Evolutionary conservation across 176 grass and related monocot species (phyloP), one percentile per base, ranked within the genome.

Genomic region (Saccharum officinarum): DNA sequence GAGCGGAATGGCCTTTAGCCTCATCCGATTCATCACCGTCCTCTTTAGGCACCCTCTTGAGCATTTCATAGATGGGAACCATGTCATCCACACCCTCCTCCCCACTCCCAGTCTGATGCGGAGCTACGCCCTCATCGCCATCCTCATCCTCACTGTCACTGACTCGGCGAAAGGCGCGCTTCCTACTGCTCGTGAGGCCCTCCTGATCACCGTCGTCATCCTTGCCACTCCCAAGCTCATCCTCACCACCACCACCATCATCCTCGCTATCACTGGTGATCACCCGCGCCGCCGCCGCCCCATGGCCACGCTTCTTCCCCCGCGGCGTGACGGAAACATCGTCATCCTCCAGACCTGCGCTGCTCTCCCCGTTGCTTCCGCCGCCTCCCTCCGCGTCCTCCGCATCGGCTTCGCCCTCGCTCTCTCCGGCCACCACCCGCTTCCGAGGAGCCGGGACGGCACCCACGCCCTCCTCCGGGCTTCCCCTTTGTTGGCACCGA

Each of bases 71-170:
- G 47, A 86, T 92, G 15, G 75, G 81, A 65, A 84, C 73, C 47
- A 39, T 68, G 83, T 90, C 87, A 81, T 82, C 62, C 36, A 73
- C 83, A 30, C 26, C 59, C 59, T 91, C 49, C 0, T 49, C 46
- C 28, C 36, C 73, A 26, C 31, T 89, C 69, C 89, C 81, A 10
- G 71, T 83, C 39, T 82, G 69, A 10, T 39, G 78, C 1, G 6
- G 66, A 0, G 36, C 0, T 63, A 36, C 36, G 69, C 42, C 61
- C 22, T 17, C 67, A 17, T 34, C 11, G 16, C 5, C 74, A 70
- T 71, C 47, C 17, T 90, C 86, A 76, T 65, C 80, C 46, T 91
- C 92, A 47, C 82, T 86, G 25, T 91, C 95, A 82, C 90, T 86
- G 14, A 70, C 25, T 67, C 65, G 75, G 41, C 30, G 63, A 10